Base-by-base conservation (phyloP, 1,284 basidiomycete genomes). In the Rhodofomes roseus region DNA sequence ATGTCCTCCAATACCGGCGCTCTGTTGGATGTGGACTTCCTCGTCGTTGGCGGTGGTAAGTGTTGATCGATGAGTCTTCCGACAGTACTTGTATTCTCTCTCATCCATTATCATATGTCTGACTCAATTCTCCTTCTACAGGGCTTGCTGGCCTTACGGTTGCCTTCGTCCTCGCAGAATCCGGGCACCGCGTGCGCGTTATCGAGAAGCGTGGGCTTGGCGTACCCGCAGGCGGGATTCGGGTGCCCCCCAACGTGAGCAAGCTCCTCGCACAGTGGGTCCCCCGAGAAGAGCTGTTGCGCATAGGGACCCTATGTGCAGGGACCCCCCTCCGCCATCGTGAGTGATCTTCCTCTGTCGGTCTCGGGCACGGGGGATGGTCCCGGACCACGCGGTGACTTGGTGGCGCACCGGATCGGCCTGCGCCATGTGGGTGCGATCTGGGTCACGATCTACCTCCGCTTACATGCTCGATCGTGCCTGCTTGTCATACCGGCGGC, bases 201-300 rank as follows among this genome's bases (percentile, higher is more conserved):
- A 65, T 85, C 46, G 84, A 86, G 60, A 74, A 71, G 65, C 66
- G 67, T 22, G 66, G 62, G 6, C 68, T 76, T 22, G 66, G 59
- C 34, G 62, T 77, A 67, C 69, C 71, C 34, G 69, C 71, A 7
- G 77, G 73, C 18, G 80, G 79, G 4, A 72, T 80, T n/a, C 78
- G 82, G 23, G 70, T 83, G 9, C 77, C 81, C 25, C 82, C 83
- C 0, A 85, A 85, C 66, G 66, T 79, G 46, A 77, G 77, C 46
- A 83, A 82, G 62, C 79, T 85, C 25, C 72, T 84, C 6, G 62
- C 72, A 4, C 74, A 80, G 46, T 85, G 84, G 84, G 80, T 79
- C 6, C 71, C 84, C 27, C 73, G 66, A 22, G 74, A 78, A 20
- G 73, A 80, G 63, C 65, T 69, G 54, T 61, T 39, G 66, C 69